A percentile compares a stretch with the other conserved stretches of the same genome.
These are phyloP conservation scores for Agroathelia rolfsii DNA, from an alignment of 1,284 basidiomycete genomes.

Conservation along the genomic window DNA sequence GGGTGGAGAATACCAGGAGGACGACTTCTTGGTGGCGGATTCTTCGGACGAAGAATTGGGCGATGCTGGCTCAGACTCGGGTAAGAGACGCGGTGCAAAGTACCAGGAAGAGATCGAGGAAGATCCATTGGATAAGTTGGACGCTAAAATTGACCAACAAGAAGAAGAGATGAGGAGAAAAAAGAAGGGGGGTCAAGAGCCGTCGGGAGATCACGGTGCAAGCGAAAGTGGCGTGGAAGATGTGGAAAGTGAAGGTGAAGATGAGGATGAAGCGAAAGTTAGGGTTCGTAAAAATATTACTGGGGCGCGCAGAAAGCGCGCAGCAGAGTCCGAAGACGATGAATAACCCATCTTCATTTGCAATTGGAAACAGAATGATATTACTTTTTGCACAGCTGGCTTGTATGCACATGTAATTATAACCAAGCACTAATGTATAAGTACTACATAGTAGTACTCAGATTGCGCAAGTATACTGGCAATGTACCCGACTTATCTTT, in stretches of 20 bases:
- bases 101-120: slow-evolving; percentile 39
- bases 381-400: no score
- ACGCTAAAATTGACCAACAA: slow-evolving; percentile 44
- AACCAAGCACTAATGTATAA: no score
- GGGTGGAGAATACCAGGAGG: slow-evolving; percentile 64
- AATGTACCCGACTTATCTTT: no score
- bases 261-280: slow-evolving; percentile 54
- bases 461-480: no score
- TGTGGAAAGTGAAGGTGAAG: slow-evolving; percentile 65
- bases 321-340: slow-evolving; percentile 48
- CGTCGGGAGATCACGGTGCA: slow-evolving; percentile 30
- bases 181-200: slow-evolving; percentile 18
- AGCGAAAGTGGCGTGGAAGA: slow-evolving; percentile 42
- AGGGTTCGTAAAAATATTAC: slow-evolving; percentile 42
- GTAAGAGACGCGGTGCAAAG: slow-evolving; percentile 29
- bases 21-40: slow-evolving; percentile 74
- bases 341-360: slow-evolving; percentile 18
- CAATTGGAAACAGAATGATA: no score
- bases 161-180: slow-evolving; percentile 38
- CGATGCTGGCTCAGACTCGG: slow-evolving; percentile 24
- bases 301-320: slow-evolving; percentile 43
- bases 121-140: slow-evolving; percentile 60
- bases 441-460: no score
- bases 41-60: slow-evolving; percentile 57
- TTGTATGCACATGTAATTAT: no score